Evolutionary conservation across 192 early-diverging fungal genomes (phyloP).

Genomic region (Piromyces sp.): DNA sequence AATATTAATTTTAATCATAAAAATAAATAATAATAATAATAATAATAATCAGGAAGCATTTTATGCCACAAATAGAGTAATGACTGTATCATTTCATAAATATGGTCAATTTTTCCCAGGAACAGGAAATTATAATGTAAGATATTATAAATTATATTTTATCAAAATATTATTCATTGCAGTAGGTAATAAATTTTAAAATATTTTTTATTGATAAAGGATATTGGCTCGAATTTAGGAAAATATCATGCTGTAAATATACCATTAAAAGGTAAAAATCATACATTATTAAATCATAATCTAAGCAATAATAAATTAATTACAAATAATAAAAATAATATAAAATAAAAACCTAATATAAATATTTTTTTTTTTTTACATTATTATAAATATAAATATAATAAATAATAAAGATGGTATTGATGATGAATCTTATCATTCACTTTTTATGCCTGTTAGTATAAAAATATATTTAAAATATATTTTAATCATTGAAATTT

Average conservation of each 20-base stretch:
- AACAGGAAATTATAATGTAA: conserved; percentile 75
- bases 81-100: conserved; percentile 95
- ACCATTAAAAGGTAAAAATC: conserved; percentile 40
- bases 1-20: not conserved
- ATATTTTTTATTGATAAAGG: not conserved
- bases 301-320: too few species aligned
- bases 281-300: too few species aligned
- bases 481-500: too few species aligned
- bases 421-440: not conserved
- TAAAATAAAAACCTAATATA: too few species aligned
- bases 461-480: too few species aligned
- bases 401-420: not conserved
- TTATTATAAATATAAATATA: too few species aligned
- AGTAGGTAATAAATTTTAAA: too few species aligned
- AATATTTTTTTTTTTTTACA: too few species aligned
- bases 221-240: not conserved
- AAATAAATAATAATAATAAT: not conserved
- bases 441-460: not conserved
- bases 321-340: too few species aligned
- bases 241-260: not conserved
- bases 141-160: too few species aligned
- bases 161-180: too few species aligned
- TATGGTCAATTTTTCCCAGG: conserved; percentile 93
- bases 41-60: not conserved
- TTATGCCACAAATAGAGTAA: conserved; percentile 61